Evolutionary conservation across 1,284 basidiomycete genomes (phyloP).

Genomic region (Fereydounia khargensis): DNA sequence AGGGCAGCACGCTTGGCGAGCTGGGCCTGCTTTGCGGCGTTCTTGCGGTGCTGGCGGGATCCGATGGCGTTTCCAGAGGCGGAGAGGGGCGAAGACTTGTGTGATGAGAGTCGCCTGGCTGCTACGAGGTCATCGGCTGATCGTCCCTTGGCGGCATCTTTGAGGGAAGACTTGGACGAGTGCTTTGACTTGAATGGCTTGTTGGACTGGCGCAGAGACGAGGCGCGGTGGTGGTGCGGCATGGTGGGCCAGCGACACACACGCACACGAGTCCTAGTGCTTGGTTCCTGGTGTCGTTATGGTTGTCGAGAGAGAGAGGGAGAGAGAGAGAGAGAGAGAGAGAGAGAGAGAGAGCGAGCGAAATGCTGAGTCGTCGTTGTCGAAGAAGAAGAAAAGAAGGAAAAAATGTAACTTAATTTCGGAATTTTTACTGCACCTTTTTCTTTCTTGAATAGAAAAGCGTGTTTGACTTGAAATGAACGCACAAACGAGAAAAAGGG

Average conservation of each 20-base stretch:
- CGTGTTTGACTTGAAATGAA: too few species aligned
- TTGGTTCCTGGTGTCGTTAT: too few species aligned
- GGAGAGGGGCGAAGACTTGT: conserved; percentile 38
- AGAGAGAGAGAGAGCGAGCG: too few species aligned
- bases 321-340: too few species aligned
- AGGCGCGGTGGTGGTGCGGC: conserved; percentile 45
- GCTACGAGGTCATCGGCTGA: conserved; percentile 11
- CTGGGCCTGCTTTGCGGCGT: conserved; percentile 49
- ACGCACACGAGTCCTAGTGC: too few species aligned
- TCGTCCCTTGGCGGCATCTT: conserved; percentile 43
- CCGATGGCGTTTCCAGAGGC: conserved; percentile 38
- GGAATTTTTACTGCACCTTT: too few species aligned
- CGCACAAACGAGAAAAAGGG: too few species aligned
- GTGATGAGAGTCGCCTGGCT: conserved; percentile 20
- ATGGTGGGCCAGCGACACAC: conserved; percentile 12
- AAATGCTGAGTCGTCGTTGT: too few species aligned
- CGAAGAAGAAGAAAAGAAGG: too few species aligned
- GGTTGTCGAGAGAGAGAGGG: too few species aligned
- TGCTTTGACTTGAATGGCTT: conserved; percentile 55
- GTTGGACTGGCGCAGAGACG: conserved; percentile 49
- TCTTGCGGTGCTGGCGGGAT: conserved; percentile 41
- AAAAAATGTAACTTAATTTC: too few species aligned
- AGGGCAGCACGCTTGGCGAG: conserved; percentile 47
- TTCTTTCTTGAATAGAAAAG: too few species aligned
- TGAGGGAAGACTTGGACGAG: conserved; percentile 46